These are phyloP conservation scores for Naganishia antarctica DNA, from an alignment of 768 basidiomycete genomes.

Conservation along the genomic window DNA sequence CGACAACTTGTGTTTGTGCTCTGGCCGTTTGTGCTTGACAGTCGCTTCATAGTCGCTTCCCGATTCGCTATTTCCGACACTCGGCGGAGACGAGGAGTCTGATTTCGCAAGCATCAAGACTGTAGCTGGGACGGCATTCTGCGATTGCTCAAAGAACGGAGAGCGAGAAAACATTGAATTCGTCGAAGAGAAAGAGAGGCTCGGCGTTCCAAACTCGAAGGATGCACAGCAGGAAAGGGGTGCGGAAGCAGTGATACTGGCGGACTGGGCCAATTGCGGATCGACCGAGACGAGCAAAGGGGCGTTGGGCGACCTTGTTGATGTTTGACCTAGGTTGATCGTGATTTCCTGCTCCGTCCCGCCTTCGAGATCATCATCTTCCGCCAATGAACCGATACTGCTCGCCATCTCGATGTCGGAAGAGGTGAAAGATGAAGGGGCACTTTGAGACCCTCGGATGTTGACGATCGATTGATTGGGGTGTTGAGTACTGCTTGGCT, in stretches of 20 bases:
- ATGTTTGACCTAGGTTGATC: not conserved
- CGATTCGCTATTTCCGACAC: not conserved
- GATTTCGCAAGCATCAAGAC: not conserved
- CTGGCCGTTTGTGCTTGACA: not conserved
- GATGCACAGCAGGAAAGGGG: not conserved
- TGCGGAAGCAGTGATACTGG: not conserved
- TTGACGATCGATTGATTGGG: not conserved
- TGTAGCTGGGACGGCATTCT: not conserved
- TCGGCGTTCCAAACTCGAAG: not conserved
- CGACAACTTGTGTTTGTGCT: not conserved
- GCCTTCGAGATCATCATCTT: not conserved
- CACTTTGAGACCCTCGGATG: too few species aligned
- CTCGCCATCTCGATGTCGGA: constrained; percentile 18
- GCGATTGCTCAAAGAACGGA: not conserved
- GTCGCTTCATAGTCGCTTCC: constrained; percentile 19
- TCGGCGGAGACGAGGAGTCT: not conserved
- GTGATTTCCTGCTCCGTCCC: not conserved
- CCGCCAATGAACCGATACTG: not conserved
- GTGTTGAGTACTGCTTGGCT: not conserved
- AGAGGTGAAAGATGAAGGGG: not conserved
- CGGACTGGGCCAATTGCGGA: not conserved
- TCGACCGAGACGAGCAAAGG: not conserved
- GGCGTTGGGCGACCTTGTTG: not conserved
- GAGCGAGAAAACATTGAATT: not conserved
- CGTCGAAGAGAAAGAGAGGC: not conserved